These are phyloP conservation scores for Pseudopyricularia cyperi DNA, from an alignment of 2,329 filamentous ascomycete species.

Conservation along the genomic window DNA sequence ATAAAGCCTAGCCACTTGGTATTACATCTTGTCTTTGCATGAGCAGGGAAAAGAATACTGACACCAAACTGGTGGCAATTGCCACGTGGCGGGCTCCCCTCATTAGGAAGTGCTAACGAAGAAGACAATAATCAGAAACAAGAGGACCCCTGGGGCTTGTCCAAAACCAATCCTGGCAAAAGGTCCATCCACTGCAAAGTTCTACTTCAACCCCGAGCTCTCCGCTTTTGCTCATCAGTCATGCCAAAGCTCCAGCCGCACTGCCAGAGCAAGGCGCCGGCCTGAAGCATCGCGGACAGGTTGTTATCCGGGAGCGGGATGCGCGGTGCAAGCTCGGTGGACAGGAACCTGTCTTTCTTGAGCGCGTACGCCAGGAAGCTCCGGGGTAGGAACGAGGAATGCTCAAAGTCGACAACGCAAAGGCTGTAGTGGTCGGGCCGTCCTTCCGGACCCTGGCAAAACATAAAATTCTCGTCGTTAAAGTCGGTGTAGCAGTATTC, in stretches of 20 bases:
- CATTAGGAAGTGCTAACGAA: not conserved
- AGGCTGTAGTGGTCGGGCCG: not conserved
- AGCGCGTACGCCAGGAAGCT: too few relatives aligned
- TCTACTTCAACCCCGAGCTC: not conserved
- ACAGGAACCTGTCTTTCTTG: too few relatives aligned
- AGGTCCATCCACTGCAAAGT: not conserved
- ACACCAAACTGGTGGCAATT: not conserved
- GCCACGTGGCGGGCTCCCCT: not conserved
- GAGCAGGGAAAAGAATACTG: too few relatives aligned
- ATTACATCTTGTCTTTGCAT: too few relatives aligned
- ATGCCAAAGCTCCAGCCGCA: not conserved
- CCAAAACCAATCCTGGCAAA: not conserved
- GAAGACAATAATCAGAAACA: not conserved
- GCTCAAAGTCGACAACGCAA: not conserved
- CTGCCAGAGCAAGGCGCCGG: not conserved
- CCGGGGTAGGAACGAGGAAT: not conserved
- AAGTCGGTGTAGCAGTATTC: not conserved
- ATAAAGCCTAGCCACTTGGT: too few relatives aligned
- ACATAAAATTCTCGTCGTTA: not conserved
- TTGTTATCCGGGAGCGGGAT: not conserved
- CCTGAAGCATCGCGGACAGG: not conserved
- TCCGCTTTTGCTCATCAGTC: not conserved
- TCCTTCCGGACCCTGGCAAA: not conserved
- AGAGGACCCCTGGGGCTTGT: not conserved
- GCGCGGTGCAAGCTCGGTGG: too few relatives aligned